Evolutionary conservation across 2,329 filamentous ascomycete species (phyloP).

Genomic region (Aureobasidium sp.): DNA sequence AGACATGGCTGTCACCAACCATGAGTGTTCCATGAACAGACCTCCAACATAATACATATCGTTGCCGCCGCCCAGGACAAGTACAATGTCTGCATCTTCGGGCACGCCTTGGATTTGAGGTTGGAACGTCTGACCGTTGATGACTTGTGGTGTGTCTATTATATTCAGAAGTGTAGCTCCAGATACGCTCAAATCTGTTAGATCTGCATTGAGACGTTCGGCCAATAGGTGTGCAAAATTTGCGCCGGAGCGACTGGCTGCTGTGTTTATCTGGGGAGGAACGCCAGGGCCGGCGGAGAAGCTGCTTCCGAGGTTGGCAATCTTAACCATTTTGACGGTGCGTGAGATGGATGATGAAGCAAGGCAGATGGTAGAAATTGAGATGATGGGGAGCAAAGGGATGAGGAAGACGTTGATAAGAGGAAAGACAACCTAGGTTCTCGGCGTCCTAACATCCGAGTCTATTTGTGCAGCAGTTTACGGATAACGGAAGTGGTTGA

Average conservation of each 20-base stretch:
- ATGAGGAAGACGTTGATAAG: not conserved
- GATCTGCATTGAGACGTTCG: constrained; percentile 25
- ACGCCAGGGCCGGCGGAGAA: constrained; percentile 30
- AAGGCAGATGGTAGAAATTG: not conserved
- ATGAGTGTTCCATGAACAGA: constrained; percentile 26
- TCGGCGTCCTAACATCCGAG: not conserved
- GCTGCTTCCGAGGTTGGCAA: constrained; percentile 18
- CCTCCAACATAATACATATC: constrained; percentile 35
- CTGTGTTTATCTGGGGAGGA: constrained; percentile 26
- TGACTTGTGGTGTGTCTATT: constrained; percentile 29
- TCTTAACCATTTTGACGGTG: not conserved
- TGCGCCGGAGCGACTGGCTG: constrained; percentile 28
- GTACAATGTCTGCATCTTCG: constrained; percentile 30
- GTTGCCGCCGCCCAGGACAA: constrained; percentile 35
- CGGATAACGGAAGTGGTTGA: not conserved
- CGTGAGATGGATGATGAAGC: not conserved
- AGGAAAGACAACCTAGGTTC: not conserved
- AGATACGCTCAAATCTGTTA: constrained; percentile 26
- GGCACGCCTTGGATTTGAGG: constrained; percentile 33
- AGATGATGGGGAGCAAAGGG: not conserved
- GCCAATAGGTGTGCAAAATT: constrained; percentile 34
- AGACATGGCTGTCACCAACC: not conserved
- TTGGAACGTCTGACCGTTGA: constrained; percentile 24
- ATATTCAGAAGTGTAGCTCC: constrained; percentile 36
- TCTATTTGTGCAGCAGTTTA: not conserved